Percentiles rank a stretch among this genome's conserved stretches.
These are phyloP conservation scores for Linnemannia zychae DNA, from an alignment of 192 early-diverging fungal species.

Conservation along the genomic window DNA sequence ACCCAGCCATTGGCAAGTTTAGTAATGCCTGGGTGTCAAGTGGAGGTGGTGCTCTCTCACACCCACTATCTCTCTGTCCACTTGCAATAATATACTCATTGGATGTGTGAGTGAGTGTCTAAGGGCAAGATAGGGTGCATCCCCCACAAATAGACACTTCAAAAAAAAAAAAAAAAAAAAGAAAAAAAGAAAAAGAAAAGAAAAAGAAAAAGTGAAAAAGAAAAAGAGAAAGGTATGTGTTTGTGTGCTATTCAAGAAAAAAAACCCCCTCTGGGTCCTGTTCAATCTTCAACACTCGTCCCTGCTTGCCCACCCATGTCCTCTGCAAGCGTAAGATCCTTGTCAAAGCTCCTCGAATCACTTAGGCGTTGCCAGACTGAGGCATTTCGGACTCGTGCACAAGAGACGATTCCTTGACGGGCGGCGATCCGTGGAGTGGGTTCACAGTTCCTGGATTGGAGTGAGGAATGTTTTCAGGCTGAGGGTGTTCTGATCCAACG, in stretches of 20 bases:
- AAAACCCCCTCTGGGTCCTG: not conserved
- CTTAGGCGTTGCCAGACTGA: not conserved
- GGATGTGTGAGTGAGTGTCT: too few relatives aligned
- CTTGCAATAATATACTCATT: too few relatives aligned
- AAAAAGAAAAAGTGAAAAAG: not conserved
- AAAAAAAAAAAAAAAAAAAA: not conserved
- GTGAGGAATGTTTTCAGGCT: constrained; percentile 93
- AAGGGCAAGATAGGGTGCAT: too few relatives aligned
- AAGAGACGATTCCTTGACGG: constrained; percentile 76
- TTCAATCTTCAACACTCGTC: not conserved
- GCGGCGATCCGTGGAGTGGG: constrained; percentile 58
- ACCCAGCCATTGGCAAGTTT: too few relatives aligned
- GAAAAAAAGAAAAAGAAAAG: not conserved
- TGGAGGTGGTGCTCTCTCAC: too few relatives aligned
- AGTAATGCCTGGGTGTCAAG: too few relatives aligned
- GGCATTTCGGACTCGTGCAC: constrained; percentile 63
- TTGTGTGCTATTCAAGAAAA: not conserved
- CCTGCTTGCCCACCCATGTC: not conserved
- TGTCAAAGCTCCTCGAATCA: not conserved
- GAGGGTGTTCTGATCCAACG: constrained; percentile 91
- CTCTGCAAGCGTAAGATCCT: not conserved
- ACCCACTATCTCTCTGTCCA: too few relatives aligned
- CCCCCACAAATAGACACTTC: too few relatives aligned
- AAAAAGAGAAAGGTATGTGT: not conserved
- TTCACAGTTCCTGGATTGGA: constrained; percentile 68